Evolutionary conservation across 768 basidiomycete genomes (phyloP), one percentile per base, ranked within the genome.

Genomic region (Leccinum sublutescens): DNA sequence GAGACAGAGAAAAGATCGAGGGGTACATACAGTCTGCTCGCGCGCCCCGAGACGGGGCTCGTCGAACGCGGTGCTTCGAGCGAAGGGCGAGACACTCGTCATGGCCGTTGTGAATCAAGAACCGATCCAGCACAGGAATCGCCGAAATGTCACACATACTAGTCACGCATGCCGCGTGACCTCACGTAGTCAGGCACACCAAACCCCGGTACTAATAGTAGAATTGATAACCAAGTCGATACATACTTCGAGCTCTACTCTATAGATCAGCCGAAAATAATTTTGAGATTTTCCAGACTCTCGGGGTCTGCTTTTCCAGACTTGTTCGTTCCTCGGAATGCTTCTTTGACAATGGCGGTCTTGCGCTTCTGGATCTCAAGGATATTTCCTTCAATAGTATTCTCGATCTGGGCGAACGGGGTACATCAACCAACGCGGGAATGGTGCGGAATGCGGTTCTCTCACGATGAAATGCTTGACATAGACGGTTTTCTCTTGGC

Each of bases 391-490:
- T 93, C 91, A 57, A 93, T 89, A 1, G 91, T 93, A 56, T 88
- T 78, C 10, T 82, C 73, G 3, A 91, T 77, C 89, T 91, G 61
- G 43, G 38, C 19, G 33, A 53, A 19, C 34, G 2, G 43, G 10
- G 23, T 23, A 11, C 5, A 19, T 45, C 43, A 45, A n/a, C 58
- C 8, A 62, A 40, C 43, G 7, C 29, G 19, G 2, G 25, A 34
- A 34, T 25, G 12, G 25, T 12, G 47, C 45, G 29, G 25, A 49
- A 8, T 5, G 31, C 17, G 7, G n/a, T 43, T 11, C 15, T 70
- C 84, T 67, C 67, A 91, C 90, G 62, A 93, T 88, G 71, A 91
- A 93, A 64, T 92, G 91, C 56, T 85, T 92, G 38, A 94, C 92
- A 61, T 89, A 85, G 27, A 94, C 92, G 0, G 87, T 82, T 66